These are phyloP conservation scores for Cicer yamashitae DNA, from an alignment of 306 rosid species.

Conservation along the genomic window DNA sequence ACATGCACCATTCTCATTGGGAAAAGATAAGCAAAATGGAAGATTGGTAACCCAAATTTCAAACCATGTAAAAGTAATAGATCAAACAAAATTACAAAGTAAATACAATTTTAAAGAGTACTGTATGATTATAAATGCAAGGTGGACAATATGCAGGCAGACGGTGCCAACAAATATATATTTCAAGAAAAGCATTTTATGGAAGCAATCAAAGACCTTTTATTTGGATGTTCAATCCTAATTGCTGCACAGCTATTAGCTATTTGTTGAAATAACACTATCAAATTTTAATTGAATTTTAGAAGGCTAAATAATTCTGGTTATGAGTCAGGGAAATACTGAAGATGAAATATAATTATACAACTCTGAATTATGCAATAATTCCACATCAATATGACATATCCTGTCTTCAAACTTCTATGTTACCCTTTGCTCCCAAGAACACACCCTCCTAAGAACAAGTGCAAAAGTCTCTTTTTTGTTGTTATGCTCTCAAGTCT, in stretches of 20 bases:
- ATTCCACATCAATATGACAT: background rate
- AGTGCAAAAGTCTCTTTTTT: no score
- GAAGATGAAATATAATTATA: background rate
- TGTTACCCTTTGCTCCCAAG: slow-evolving; percentile 28
- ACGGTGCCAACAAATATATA: background rate
- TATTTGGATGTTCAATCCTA: slow-evolving; percentile 1
- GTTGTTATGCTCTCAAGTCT: no score
- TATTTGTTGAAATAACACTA: background rate
- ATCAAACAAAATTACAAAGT: background rate
- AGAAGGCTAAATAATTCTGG: background rate
- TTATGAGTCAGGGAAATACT: background rate
- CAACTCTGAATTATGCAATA: background rate
- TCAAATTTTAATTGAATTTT: slow-evolving; percentile 24
- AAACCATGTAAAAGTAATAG: slow-evolving; percentile 2
- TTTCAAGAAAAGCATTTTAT: background rate
- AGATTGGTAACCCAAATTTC: background rate
- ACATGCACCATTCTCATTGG: background rate
- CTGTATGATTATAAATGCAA: background rate
- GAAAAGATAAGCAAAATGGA: background rate
- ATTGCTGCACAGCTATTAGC: background rate
- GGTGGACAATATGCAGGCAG: background rate
- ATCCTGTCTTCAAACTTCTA: background rate
- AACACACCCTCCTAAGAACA: background rate
- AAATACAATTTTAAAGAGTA: slow-evolving; percentile 3
- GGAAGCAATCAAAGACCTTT: slow-evolving; percentile 29